A percentile compares a stretch with the other conserved stretches of the same genome.
Conservation (phyloP, 345 rosid genomes). For the Draba incana region DNA sequence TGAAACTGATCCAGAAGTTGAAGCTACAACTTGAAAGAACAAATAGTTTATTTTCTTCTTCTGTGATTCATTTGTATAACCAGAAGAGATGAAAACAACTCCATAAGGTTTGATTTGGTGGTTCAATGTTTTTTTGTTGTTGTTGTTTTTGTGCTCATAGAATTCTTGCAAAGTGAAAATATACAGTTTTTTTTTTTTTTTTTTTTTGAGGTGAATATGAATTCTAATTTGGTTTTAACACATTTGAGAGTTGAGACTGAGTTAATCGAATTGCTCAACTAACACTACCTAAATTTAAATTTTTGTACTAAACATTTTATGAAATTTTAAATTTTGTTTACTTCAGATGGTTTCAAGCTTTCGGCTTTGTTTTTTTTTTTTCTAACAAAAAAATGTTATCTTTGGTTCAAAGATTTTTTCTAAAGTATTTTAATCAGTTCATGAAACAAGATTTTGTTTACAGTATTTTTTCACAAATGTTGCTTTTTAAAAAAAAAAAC, state of each 20-base stretch:
- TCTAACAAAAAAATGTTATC: too few species aligned
- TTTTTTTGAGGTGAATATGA: neutral
- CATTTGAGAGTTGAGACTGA: too few species aligned
- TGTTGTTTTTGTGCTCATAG: slow-evolving; percentile 5
- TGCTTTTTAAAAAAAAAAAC: too few species aligned
- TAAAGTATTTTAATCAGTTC: too few species aligned
- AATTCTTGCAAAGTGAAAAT: slow-evolving; percentile 29
- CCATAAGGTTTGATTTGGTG: slow-evolving; percentile 12
- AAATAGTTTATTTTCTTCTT: neutral
- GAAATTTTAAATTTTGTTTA: too few species aligned
- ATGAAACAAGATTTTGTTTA: too few species aligned
- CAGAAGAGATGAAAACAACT: slow-evolving; percentile 2
- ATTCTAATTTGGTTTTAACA: neutral
- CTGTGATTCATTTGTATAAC: slow-evolving; percentile 14
- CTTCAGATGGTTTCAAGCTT: too few species aligned
- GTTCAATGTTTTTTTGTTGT: neutral
- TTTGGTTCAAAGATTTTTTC: too few species aligned
- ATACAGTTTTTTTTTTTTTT: slow-evolving; percentile 1
- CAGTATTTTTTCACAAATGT: too few species aligned
- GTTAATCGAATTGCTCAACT: neutral
- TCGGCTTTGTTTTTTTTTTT: too few species aligned
- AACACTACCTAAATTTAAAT: neutral
- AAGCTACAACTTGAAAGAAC: slow-evolving; percentile 54
- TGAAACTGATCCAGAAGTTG: slow-evolving; percentile 69
- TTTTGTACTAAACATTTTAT: too few species aligned